These are phyloP conservation scores for Mycena albidolilacea DNA, from an alignment of 768 basidiomycete species.

Conservation along the genomic window DNA sequence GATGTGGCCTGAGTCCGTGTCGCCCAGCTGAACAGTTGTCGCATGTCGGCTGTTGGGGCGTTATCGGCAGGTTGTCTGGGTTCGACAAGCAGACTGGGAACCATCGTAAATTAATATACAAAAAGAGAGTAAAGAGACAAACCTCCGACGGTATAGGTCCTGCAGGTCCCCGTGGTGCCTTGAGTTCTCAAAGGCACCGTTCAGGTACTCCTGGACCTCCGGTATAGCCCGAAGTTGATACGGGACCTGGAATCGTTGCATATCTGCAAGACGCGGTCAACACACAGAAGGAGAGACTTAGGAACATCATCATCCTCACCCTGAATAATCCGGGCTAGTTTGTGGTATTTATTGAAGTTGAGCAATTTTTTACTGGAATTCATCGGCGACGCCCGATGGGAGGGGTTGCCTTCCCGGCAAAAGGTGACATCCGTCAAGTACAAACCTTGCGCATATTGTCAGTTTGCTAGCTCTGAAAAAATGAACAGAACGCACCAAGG, in stretches of 20 bases:
- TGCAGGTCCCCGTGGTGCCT: slow-evolving; percentile 86
- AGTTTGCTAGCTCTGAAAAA: slow-evolving; percentile 21
- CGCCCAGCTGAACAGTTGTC: slow-evolving; percentile 86
- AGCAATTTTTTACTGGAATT: slow-evolving; percentile 84
- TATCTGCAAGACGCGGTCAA: slow-evolving; percentile 63
- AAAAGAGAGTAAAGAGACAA: slow-evolving; percentile 43
- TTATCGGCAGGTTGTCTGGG: slow-evolving; percentile 85
- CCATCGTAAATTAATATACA: slow-evolving; percentile 24
- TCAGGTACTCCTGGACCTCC: slow-evolving; percentile 88
- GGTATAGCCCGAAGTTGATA: slow-evolving; percentile 92
- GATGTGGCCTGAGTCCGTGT: slow-evolving; percentile 66
- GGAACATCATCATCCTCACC: slow-evolving; percentile 56
- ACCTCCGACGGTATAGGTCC: slow-evolving; percentile 91
- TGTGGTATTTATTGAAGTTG: slow-evolving; percentile 98
- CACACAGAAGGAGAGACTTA: background rate
- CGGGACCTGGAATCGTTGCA: slow-evolving; percentile 92
- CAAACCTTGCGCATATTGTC: slow-evolving; percentile 63
- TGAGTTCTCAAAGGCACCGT: slow-evolving; percentile 80
- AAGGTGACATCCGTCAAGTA: slow-evolving; percentile 96
- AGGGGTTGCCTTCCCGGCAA: slow-evolving; percentile 95
- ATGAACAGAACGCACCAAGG: slow-evolving; percentile 72
- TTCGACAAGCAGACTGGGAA: slow-evolving; percentile 80
- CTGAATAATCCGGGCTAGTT: slow-evolving; percentile 88
- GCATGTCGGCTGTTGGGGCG: slow-evolving; percentile 76
- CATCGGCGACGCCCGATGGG: slow-evolving; percentile 83